Conservation (phyloP, 768 basidiomycete genomes). For the Pleurotus tuber-regium region DNA sequence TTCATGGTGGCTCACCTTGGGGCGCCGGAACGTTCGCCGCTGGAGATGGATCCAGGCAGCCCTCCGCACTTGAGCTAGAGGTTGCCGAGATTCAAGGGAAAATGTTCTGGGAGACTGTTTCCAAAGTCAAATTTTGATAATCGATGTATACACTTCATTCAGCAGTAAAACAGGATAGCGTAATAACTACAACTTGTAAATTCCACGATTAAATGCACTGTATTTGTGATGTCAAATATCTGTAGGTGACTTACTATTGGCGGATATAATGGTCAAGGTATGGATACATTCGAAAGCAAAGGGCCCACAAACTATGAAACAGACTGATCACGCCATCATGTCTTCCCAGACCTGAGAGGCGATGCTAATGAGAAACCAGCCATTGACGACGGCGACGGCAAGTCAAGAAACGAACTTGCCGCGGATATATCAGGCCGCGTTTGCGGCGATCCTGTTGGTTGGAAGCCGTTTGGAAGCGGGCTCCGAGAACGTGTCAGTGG, state of each 20-base stretch:
- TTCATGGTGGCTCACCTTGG: conserved; percentile 71
- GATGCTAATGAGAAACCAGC: neutral
- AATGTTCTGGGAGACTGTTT: conserved; percentile 47
- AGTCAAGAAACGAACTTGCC: neutral
- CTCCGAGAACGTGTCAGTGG: neutral
- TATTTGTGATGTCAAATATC: no score
- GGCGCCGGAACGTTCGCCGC: conserved; percentile 68
- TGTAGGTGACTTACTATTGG: no score
- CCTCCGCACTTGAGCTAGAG: conserved; percentile 47
- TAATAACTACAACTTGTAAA: no score
- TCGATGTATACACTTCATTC: no score
- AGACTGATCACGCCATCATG: no score
- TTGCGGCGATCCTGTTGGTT: neutral
- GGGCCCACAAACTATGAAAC: no score
- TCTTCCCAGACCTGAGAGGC: no score
- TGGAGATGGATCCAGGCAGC: conserved; percentile 43
- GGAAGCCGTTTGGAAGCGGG: neutral
- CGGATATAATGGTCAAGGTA: no score
- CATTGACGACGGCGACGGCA: neutral
- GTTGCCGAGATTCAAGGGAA: conserved; percentile 52
- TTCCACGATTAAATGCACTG: no score
- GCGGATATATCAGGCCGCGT: no score
- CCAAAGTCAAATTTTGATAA: conserved; percentile 34
- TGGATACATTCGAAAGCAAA: no score
- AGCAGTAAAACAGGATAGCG: no score